Conservation (phyloP, 768 basidiomycete species). For the Suillus cothurnatus region DNA sequence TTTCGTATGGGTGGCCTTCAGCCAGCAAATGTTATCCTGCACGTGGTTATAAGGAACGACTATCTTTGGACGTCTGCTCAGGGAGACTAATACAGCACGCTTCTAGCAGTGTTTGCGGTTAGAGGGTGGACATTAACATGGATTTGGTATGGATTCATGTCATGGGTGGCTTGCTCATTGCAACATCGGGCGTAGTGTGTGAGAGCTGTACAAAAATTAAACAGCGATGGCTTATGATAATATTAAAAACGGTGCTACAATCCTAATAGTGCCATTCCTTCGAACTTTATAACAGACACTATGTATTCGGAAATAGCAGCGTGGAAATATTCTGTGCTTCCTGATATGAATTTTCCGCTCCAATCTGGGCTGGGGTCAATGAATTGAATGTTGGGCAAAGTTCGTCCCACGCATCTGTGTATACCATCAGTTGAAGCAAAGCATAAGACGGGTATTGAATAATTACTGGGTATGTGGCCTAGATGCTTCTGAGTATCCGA, state of each 20-base stretch:
- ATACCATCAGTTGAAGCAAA: no score
- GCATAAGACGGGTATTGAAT: not conserved
- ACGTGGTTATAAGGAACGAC: not conserved
- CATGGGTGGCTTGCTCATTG: not conserved
- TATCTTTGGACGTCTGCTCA: not conserved
- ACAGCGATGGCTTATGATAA: not conserved
- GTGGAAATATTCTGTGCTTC: conserved; percentile 15
- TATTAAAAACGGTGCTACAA: not conserved
- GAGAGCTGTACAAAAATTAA: not conserved
- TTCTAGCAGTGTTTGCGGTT: no score
- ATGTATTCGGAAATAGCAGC: no score
- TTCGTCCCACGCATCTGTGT: no score
- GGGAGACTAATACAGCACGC: not conserved
- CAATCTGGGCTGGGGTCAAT: no score
- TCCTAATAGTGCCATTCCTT: not conserved
- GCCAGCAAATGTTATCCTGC: not conserved
- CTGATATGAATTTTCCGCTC: no score
- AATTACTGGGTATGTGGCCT: no score
- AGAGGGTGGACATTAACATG: not conserved
- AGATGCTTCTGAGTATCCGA: no score
- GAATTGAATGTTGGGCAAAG: no score
- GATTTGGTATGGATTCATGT: not conserved
- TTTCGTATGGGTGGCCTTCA: not conserved
- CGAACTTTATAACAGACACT: not conserved
- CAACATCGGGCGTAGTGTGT: not conserved